Percentiles rank a stretch among this genome's conserved stretches.
These are phyloP conservation scores for Talaromyces sp. DNA, from an alignment of 2,329 filamentous ascomycete species.

Conservation along the genomic window DNA sequence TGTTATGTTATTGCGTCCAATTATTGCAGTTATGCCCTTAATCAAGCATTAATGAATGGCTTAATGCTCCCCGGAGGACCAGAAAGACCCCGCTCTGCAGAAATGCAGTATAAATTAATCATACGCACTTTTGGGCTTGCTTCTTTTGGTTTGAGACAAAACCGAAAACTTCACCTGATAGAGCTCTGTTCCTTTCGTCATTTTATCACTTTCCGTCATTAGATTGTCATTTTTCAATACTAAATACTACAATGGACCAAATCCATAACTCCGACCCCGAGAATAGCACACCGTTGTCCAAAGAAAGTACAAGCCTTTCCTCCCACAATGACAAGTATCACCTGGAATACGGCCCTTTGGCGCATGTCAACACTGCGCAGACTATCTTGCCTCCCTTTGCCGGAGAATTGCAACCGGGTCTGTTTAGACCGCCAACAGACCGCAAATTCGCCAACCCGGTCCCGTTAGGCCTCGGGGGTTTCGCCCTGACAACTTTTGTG, in stretches of 20 bases:
- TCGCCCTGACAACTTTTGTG: constrained; percentile 73
- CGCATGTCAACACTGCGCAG: constrained; percentile 35
- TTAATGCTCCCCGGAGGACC: not conserved
- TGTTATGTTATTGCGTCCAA: not conserved
- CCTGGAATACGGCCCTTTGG: constrained; percentile 35
- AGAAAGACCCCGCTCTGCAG: not conserved
- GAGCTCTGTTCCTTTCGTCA: not conserved
- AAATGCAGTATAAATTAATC: not conserved
- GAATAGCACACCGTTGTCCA: not conserved
- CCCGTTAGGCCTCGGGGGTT: constrained; percentile 66
- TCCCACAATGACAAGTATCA: not conserved
- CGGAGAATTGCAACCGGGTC: constrained; percentile 64
- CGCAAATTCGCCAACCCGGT: constrained; percentile 71
- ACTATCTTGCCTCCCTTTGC: constrained; percentile 55
- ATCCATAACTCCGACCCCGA: not conserved
- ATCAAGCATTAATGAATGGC: not conserved
- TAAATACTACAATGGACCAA: not conserved
- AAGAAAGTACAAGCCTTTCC: not conserved
- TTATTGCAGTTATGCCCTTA: not conserved
- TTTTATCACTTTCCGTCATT: not conserved
- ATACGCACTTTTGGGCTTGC: not conserved
- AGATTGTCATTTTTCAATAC: not conserved
- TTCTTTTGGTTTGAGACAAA: not conserved
- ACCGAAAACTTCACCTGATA: not conserved
- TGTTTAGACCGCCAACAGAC: constrained; percentile 54